Base-by-base conservation (phyloP, 345 rosid genomes). In the Citrus trifoliata region DNA sequence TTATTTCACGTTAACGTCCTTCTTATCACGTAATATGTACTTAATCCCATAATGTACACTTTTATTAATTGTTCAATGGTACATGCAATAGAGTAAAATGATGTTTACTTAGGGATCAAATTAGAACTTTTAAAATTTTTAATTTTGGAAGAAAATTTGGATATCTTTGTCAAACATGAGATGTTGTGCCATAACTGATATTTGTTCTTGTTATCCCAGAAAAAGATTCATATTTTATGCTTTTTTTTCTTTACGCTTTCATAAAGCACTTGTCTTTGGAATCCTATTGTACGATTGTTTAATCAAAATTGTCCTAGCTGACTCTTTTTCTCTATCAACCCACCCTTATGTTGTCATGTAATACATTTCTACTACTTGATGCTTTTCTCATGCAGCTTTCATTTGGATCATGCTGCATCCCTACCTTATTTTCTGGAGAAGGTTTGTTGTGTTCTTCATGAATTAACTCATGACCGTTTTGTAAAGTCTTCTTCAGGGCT, bases 331-430 rank as follows among this genome's bases (percentile, higher is more conserved):
- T 51, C 18, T 19, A 13, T 70, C 40, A 70, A 51, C 4, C n/a
- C 21, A 51, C 4, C n/a, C 21, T 7, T 10, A 48, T 25, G 30
- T 70, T 69, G 25, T 37, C 3, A 16, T 16, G 66, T 53, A 6
- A 32, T 35, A 55, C 0, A n/a, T 59, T 4, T 3, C 0, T 56
- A 37, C 56, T 6, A 10, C 16, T 68, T 62, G 32, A 37, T 80
- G 42, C 8, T 74, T 79, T 78, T 68, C 46, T 9, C 67, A 74
- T 90, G 91, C 93, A 95, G 99, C 85, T 95, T 95, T 93, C 99
- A 95, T 88, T 87, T 95, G 92, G 99, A 94, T 87, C 99, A 95
- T 85, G 99, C 98, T 73, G 99, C 98, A 46, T 95, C 98, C 55
- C 78, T 95, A 27, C 99, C 99, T 61, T 95, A 95, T 83, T 94